phyloP scores from a whole-genome alignment of 495 filamentous ascomycete genomes.

The Coniosporium apollinis region DNA sequence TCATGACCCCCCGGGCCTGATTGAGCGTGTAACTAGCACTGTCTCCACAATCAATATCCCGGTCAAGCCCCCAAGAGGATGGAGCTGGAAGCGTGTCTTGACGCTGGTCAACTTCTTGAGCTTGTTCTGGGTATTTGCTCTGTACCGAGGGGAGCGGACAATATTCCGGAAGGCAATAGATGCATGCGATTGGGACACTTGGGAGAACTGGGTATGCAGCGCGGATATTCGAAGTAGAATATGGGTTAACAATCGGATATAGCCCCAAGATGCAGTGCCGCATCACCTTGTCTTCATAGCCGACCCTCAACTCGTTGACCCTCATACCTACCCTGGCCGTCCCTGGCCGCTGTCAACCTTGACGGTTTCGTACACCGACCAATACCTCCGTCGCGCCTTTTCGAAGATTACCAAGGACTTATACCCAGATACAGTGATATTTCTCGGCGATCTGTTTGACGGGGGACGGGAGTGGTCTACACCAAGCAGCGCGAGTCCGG shows the following conservation, averaged over 20 bases:
- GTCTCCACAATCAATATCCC: background rate
- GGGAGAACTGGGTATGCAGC: slow-evolving; percentile 79
- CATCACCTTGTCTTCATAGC: slow-evolving; percentile 81
- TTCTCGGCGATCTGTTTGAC: slow-evolving; percentile 92
- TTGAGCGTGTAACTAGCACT: background rate
- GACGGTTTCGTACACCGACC: slow-evolving; percentile 71
- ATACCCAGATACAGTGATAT: slow-evolving; percentile 66
- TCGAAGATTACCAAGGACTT: slow-evolving; percentile 49
- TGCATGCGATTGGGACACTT: slow-evolving; percentile 64
- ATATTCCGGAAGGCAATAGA: slow-evolving; percentile 51
- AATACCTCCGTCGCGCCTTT: slow-evolving; percentile 72
- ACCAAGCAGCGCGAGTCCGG: slow-evolving; percentile 41
- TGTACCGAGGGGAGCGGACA: slow-evolving; percentile 80
- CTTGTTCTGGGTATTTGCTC: slow-evolving; percentile 51
- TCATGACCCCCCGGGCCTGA: background rate
- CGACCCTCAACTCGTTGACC: slow-evolving; percentile 95
- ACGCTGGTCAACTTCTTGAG: slow-evolving; percentile 37
- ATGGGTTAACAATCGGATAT: background rate
- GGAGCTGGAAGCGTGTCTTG: slow-evolving; percentile 2
- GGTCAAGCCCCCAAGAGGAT: background rate
- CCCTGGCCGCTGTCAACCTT: slow-evolving; percentile 73
- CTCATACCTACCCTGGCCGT: slow-evolving; percentile 87
- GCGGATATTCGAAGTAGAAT: background rate
- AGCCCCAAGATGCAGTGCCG: slow-evolving; percentile 63
- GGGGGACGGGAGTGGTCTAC: slow-evolving; percentile 92